Conservation (phyloP, 441 rosid species). For the Breynia disticha region DNA sequence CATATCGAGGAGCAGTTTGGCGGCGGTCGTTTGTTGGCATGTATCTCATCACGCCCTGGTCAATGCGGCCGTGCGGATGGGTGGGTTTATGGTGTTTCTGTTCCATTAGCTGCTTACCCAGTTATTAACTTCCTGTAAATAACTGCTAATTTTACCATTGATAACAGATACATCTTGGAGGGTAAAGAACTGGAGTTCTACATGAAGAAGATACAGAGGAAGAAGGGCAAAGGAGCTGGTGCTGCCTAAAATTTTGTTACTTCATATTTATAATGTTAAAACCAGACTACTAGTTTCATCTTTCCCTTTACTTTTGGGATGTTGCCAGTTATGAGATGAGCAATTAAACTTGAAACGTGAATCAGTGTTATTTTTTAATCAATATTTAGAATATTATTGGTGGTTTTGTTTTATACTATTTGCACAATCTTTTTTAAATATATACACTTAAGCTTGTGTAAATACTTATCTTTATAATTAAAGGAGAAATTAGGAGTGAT, state of each 20-base stretch:
- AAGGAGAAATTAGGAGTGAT: too few species aligned
- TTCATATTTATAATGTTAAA: neutral
- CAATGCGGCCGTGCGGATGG: constrained; percentile 50
- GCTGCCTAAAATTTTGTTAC: constrained; percentile 16
- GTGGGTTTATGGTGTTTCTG: constrained; percentile 10
- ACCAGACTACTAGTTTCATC: too few species aligned
- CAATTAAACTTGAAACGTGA: neutral
- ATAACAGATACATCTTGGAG: constrained; percentile 29
- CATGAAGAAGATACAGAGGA: constrained; percentile 43
- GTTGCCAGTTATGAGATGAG: constrained; percentile 5
- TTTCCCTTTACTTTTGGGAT: constrained; percentile 2
- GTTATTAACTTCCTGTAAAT: neutral
- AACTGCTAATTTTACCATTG: too few species aligned
- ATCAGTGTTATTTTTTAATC: constrained; percentile 4
- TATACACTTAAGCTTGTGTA: too few species aligned
- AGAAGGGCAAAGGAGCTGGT: constrained; percentile 50
- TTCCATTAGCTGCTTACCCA: neutral
- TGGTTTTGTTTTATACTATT: too few species aligned
- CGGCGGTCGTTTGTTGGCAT: constrained; percentile 37
- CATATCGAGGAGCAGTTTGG: constrained; percentile 46
- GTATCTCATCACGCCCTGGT: constrained; percentile 41
- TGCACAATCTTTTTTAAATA: too few species aligned
- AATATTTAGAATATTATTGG: neutral
- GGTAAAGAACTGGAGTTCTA: constrained; percentile 40
- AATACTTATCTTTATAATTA: too few species aligned